Conservation (phyloP, 2,329 filamentous ascomycete genomes). For the Venturia carpophila region DNA sequence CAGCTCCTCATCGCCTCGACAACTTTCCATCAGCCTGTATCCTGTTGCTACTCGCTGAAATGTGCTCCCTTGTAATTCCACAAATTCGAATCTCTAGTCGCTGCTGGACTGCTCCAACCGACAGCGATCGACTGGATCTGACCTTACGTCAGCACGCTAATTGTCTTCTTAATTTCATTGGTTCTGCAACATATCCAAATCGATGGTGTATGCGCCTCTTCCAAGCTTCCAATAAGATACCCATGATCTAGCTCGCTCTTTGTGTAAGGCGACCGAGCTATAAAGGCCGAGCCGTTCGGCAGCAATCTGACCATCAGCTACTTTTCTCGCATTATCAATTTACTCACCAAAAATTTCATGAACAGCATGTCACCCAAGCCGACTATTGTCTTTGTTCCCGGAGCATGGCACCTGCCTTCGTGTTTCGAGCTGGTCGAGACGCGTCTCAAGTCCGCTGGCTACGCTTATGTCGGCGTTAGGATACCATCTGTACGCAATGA, state of each 20-base stretch:
- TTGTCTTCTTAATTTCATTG: neutral
- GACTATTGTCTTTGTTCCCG: slow-evolving; percentile 14
- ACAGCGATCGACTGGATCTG: neutral
- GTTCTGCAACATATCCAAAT: too few relatives aligned
- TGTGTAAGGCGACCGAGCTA: neutral
- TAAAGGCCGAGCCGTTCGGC: neutral
- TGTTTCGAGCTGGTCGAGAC: too few relatives aligned
- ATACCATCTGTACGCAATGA: too few relatives aligned
- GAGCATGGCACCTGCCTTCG: slow-evolving; percentile 12
- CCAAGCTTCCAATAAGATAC: too few relatives aligned
- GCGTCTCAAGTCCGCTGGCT: too few relatives aligned
- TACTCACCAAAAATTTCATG: neutral
- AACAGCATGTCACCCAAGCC: slow-evolving; percentile 2
- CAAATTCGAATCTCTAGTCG: too few relatives aligned
- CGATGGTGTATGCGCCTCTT: too few relatives aligned
- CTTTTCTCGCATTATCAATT: neutral
- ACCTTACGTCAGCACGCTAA: neutral
- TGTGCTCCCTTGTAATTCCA: neutral
- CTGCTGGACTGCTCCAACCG: neutral
- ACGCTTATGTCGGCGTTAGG: too few relatives aligned
- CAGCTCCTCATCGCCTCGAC: too few relatives aligned
- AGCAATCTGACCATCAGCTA: neutral
- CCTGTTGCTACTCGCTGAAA: neutral
- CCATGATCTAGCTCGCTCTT: too few relatives aligned
- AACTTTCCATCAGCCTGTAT: neutral